Evolutionary conservation across 495 filamentous ascomycete species (phyloP).

Genomic region (Xylaria venustula): DNA sequence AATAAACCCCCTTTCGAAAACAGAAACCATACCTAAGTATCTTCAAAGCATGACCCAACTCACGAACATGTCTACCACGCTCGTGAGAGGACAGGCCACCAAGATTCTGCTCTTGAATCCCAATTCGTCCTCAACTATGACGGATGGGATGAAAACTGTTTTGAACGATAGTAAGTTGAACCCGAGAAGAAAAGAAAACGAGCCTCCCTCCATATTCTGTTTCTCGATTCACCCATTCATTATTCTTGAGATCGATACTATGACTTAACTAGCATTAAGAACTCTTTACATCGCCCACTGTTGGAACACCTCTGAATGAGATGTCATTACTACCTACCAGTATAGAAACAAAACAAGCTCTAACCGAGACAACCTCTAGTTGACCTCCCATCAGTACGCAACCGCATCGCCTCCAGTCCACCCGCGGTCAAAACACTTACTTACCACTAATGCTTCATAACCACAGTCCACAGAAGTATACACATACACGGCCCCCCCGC

Average conservation of each 20-base stretch:
- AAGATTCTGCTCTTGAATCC: conserved; percentile 85
- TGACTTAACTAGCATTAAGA: not conserved
- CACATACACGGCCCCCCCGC: conserved; percentile 52
- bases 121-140: conserved; percentile 85
- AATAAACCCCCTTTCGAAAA: too few relatives aligned
- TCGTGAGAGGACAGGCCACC: conserved; percentile 28
- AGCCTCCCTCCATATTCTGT: too few relatives aligned
- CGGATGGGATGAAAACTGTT: conserved; percentile 65
- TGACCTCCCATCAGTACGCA: conserved; percentile 45
- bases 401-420: not conserved
- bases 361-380: conserved; percentile 22
- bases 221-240: not conserved
- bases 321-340: too few relatives aligned
- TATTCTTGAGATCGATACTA: too few relatives aligned
- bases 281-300: too few relatives aligned
- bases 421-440: not conserved
- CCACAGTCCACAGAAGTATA: conserved; percentile 39
- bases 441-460: not conserved
- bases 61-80: conserved; percentile 1
- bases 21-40: too few relatives aligned
- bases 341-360: too few relatives aligned
- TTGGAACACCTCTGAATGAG: too few relatives aligned
- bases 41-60: too few relatives aligned
- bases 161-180: conserved; percentile 41
- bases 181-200: too few relatives aligned